Evolutionary conservation across 768 basidiomycete genomes (phyloP).

Genomic region (Xanthoconium purpureum): DNA sequence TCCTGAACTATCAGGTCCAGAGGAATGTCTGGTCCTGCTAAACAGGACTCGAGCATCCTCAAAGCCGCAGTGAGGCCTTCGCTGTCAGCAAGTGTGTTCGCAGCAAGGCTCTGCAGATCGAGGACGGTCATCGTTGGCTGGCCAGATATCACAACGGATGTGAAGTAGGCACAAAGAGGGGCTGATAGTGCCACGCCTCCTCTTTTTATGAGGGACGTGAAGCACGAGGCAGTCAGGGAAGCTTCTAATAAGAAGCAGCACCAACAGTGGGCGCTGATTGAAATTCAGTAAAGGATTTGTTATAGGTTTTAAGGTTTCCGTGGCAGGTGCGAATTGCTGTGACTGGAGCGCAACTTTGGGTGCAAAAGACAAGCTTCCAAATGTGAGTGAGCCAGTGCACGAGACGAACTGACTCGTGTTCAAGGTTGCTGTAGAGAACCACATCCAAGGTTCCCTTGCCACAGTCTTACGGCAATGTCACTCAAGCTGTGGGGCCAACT

Average conservation of each 20-base stretch:
- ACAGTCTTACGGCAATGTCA: too few relatives aligned
- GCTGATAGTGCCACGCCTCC: background rate
- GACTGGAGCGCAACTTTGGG: background rate
- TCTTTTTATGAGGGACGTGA: conserved; percentile 1
- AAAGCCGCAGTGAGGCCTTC: conserved; percentile 19
- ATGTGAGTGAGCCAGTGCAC: background rate
- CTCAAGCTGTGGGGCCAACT: too few relatives aligned
- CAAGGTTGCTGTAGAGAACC: conserved; percentile 2
- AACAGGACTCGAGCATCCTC: conserved; percentile 22
- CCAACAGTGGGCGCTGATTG: background rate
- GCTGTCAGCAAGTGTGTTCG: conserved; percentile 9
- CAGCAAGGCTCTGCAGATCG: conserved; percentile 18
- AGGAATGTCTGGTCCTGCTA: conserved; percentile 17
- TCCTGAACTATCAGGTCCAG: conserved; percentile 27
- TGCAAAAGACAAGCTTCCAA: background rate
- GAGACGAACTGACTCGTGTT: background rate
- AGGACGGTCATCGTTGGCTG: conserved; percentile 6
- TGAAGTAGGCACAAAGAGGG: background rate
- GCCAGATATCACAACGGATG: background rate
- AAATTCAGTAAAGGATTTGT: background rate
- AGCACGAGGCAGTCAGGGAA: background rate
- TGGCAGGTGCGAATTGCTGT: background rate
- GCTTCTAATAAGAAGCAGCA: conserved; percentile 6
- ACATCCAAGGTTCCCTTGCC: too few relatives aligned
- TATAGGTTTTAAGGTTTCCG: background rate